Percentiles rank a stretch among this genome's conserved stretches.
phyloP scores from a whole-genome alignment of 768 basidiomycete genomes.

The Austroboletus eburneus region DNA sequence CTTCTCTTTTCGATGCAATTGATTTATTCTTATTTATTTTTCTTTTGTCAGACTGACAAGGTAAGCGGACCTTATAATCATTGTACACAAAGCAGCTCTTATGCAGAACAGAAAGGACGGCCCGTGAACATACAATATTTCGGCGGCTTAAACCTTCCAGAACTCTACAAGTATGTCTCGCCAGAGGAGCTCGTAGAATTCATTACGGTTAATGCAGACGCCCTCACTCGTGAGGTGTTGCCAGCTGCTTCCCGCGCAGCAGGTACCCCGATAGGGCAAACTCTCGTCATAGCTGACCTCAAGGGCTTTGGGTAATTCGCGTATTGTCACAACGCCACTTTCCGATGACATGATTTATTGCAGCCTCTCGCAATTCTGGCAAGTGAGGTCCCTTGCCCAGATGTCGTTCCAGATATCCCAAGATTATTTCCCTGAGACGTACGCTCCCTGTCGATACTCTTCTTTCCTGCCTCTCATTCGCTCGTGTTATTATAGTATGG shows the following conservation, averaged over 20 bases:
- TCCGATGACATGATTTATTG: background rate
- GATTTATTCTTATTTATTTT: background rate
- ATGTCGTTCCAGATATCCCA: conserved; percentile 70
- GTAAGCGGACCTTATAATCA: conserved; percentile 29
- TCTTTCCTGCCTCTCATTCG: background rate
- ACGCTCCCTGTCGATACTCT: conserved; percentile 15
- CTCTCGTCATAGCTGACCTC: conserved; percentile 65
- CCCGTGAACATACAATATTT: conserved; percentile 67
- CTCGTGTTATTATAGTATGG: conserved; percentile 48
- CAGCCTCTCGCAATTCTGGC: conserved; percentile 70
- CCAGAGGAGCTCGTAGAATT: conserved; percentile 62
- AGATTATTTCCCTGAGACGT: conserved; percentile 79
- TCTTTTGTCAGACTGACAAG: conserved; percentile 56
- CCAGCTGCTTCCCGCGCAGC: conserved; percentile 60
- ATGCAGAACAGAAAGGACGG: conserved; percentile 51
- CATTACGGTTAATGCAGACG: conserved; percentile 62
- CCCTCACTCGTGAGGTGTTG: conserved; percentile 59
- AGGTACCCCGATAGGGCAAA: conserved; percentile 45
- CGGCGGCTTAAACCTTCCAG: conserved; percentile 53
- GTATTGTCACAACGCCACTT: background rate
- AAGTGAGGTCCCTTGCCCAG: conserved; percentile 62
- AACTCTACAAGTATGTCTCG: conserved; percentile 52
- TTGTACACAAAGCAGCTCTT: background rate
- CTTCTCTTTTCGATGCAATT: background rate
- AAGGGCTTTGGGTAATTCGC: conserved; percentile 60